These are phyloP conservation scores for Paramecium bursaria DNA, from an alignment of 73 alveolate species.

Conservation along the genomic window DNA sequence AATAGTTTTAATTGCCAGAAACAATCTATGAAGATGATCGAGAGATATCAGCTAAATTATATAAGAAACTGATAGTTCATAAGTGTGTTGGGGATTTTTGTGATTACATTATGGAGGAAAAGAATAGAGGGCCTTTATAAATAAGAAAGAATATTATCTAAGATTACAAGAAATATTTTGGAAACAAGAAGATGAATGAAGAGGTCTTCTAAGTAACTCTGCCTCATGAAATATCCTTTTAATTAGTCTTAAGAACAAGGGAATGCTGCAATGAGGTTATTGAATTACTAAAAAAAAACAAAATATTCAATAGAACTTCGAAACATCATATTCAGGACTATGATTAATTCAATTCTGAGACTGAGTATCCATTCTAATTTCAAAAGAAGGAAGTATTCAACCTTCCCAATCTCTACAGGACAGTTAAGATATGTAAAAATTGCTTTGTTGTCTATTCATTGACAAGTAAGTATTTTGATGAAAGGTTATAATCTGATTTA, in stretches of 20 bases:
- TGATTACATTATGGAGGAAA: conserved; percentile 67
- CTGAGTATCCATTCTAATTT: conserved; percentile 66
- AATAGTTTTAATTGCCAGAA: conserved; percentile 44
- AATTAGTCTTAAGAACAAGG: conserved; percentile 64
- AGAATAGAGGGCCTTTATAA: conserved; percentile 65
- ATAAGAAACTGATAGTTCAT: conserved; percentile 64
- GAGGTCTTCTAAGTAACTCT: conserved; percentile 56
- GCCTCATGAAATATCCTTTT: conserved; percentile 65
- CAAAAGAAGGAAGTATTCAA: conserved; percentile 20
- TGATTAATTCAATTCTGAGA: conserved; percentile 62
- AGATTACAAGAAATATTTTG: conserved; percentile 67
- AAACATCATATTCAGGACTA: conserved; percentile 60
- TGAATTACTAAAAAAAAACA: conserved; percentile 62
- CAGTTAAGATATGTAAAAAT: conserved; percentile 66
- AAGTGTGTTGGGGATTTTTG: conserved; percentile 71
- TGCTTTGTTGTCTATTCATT: conserved; percentile 69
- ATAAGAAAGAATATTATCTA: conserved; percentile 66
- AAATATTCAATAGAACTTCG: conserved; percentile 59
- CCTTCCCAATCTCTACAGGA: conserved; percentile 33
- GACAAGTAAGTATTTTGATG: conserved; percentile 66
- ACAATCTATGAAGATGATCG: conserved; percentile 65
- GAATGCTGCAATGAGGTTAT: conserved; percentile 58
- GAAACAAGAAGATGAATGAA: conserved; percentile 59
- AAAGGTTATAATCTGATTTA: conserved; percentile 46
- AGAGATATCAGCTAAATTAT: conserved; percentile 52